Conservation (phyloP, 805 yeast species). For the Nakazawaea wickerhamii region DNA sequence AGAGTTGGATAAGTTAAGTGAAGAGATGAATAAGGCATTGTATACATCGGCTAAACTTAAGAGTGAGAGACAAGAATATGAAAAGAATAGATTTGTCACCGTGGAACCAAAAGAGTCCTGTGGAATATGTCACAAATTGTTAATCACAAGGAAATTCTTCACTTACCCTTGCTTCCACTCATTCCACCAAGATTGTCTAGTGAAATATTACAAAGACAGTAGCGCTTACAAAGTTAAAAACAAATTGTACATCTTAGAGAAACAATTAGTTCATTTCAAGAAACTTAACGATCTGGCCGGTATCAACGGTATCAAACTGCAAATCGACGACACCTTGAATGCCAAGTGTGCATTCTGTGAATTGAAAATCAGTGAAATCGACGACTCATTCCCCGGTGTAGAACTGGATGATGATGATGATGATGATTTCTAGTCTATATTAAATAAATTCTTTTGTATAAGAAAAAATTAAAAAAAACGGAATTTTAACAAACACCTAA, state of each 20-base stretch:
- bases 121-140: conserved; percentile 58
- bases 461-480: background rate
- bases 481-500: background rate
- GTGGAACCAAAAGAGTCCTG: conserved; percentile 86
- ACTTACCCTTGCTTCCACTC: conserved; percentile 89
- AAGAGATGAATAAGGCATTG: conserved; percentile 74
- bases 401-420: conserved; percentile 3
- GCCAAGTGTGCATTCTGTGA: conserved; percentile 76
- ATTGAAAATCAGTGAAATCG: conserved; percentile 61
- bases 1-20: conserved; percentile 56
- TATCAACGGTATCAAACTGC: conserved; percentile 29
- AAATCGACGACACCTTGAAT: conserved; percentile 55
- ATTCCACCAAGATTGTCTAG: conserved; percentile 85
- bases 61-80: conserved; percentile 47
- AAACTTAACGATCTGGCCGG: conserved; percentile 11
- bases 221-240: conserved; percentile 65
- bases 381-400: conserved; percentile 27
- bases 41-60: conserved; percentile 53
- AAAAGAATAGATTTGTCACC: conserved; percentile 49
- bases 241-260: conserved; percentile 50
- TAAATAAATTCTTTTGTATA: too few relatives aligned
- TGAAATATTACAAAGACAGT: conserved; percentile 50
- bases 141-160: conserved; percentile 67
- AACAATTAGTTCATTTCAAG: conserved; percentile 28
- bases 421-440: too few relatives aligned